Conservation (phyloP, 805 yeast genomes). For the Brettanomyces bruxellensis region DNA sequence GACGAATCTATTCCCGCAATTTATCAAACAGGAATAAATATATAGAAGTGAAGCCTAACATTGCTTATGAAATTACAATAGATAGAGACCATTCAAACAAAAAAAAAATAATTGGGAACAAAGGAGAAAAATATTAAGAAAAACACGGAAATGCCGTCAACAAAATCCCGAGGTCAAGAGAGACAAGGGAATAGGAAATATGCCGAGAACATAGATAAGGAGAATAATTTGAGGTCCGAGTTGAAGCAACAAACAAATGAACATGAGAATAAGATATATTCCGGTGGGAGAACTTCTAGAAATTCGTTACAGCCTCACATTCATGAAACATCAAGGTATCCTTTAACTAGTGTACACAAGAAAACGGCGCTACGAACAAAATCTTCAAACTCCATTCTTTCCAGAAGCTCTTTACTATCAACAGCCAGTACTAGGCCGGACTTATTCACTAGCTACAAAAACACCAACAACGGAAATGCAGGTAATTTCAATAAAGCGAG, state of each 20-base stretch:
- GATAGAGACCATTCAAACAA: not conserved
- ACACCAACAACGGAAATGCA: conserved; percentile 9
- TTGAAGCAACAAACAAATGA: not conserved
- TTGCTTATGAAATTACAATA: no score
- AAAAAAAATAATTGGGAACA: not conserved
- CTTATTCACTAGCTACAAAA: conserved; percentile 10
- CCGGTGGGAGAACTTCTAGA: no score
- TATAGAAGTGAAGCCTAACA: no score
- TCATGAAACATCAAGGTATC: no score
- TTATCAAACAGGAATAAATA: no score
- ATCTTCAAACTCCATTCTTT: conserved; percentile 15
- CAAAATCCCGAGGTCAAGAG: not conserved
- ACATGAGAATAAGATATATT: not conserved
- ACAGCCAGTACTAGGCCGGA: conserved; percentile 1
- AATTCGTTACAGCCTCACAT: no score
- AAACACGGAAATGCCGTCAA: not conserved
- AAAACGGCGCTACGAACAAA: conserved; percentile 15
- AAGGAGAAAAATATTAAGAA: not conserved
- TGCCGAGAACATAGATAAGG: not conserved
- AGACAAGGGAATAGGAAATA: not conserved
- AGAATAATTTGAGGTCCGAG: not conserved
- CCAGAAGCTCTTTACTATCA: conserved; percentile 2
- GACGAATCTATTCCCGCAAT: no score
- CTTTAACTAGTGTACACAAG: no score
- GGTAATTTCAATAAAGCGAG: conserved; percentile 6